These are phyloP conservation scores for Pouteria campechiana DNA, from an alignment of 179 eudicot genomes.

Conservation along the genomic window DNA sequence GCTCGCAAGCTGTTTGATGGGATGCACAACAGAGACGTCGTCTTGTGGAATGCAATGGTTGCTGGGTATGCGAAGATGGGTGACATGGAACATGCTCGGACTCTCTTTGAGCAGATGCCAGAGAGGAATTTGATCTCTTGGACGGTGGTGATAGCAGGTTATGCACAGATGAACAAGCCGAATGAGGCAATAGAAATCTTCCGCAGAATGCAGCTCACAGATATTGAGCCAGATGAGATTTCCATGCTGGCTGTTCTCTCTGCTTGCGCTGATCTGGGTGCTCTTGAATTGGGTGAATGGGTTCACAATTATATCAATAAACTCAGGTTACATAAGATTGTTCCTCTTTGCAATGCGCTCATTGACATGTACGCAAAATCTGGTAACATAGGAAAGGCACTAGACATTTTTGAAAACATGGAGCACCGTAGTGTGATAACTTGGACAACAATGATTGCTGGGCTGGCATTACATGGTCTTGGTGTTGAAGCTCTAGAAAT, in stretches of 20 bases:
- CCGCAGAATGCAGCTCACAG: slow-evolving; percentile 25
- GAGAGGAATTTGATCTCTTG: slow-evolving; percentile 41
- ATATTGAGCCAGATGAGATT: slow-evolving; percentile 39
- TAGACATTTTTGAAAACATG: slow-evolving; percentile 25
- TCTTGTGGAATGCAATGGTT: slow-evolving; percentile 42
- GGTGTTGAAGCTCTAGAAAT: slow-evolving; percentile 44
- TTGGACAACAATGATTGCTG: slow-evolving; percentile 51
- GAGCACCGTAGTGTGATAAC: slow-evolving; percentile 25
- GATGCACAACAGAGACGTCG: slow-evolving; percentile 20
- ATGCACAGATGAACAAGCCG: slow-evolving; percentile 22
- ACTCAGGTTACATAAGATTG: slow-evolving; percentile 7
- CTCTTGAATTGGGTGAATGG: slow-evolving; percentile 37
- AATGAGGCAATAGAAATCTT: slow-evolving; percentile 32
- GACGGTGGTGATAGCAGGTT: slow-evolving; percentile 36
- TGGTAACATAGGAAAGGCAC: slow-evolving; percentile 30
- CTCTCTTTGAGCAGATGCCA: slow-evolving; percentile 20
- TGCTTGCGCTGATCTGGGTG: slow-evolving; percentile 51
- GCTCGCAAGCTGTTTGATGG: slow-evolving; percentile 44
- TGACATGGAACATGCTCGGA: slow-evolving; percentile 14
- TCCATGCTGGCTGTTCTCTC: slow-evolving; percentile 36
- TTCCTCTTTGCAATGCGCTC: slow-evolving; percentile 32
- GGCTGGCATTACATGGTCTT: slow-evolving; percentile 42
- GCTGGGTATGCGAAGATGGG: slow-evolving; percentile 31
- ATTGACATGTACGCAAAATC: slow-evolving; percentile 51
- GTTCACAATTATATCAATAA: slow-evolving; percentile 20